Percentiles rank a stretch among this genome's conserved stretches.
Evolutionary conservation across 768 basidiomycete genomes (phyloP).

Genomic region (Kwoniella dendrophila): DNA sequence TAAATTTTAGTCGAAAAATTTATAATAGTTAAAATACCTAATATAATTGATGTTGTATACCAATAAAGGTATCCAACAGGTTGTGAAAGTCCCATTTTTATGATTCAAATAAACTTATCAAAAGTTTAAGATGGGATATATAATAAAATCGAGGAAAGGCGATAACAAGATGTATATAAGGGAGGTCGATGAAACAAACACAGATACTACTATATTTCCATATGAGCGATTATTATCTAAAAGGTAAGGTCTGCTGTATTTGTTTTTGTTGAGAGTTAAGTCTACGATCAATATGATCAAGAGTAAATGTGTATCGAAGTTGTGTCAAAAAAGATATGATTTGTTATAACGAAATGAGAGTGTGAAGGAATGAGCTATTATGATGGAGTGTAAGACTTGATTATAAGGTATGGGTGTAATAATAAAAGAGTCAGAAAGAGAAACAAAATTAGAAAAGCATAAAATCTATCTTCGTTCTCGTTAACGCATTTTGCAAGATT

Average conservation of each 20-base stretch:
- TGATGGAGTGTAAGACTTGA: not conserved
- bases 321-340: too few relatives aligned
- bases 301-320: too few relatives aligned
- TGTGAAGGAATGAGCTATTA: not conserved
- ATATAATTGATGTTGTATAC: slow-evolving; percentile 44
- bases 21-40: slow-evolving; percentile 34
- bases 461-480: slow-evolving; percentile 3
- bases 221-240: too few relatives aligned
- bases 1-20: slow-evolving; percentile 28
- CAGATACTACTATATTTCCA: too few relatives aligned
- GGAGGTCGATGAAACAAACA: too few relatives aligned
- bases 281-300: too few relatives aligned
- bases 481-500: not conserved
- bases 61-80: slow-evolving; percentile 43
- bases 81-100: slow-evolving; percentile 11
- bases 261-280: too few relatives aligned
- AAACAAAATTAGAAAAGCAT: slow-evolving; percentile 1
- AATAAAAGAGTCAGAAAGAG: not conserved
- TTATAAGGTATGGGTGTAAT: not conserved
- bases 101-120: not conserved
- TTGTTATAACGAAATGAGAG: too few relatives aligned
- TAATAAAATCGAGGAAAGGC: not conserved
- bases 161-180: too few relatives aligned
- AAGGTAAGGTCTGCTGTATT: too few relatives aligned
- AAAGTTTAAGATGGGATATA: not conserved